Conservation (phyloP, 345 rosid genomes). For the Zanthoxylum bungeanum region DNA sequence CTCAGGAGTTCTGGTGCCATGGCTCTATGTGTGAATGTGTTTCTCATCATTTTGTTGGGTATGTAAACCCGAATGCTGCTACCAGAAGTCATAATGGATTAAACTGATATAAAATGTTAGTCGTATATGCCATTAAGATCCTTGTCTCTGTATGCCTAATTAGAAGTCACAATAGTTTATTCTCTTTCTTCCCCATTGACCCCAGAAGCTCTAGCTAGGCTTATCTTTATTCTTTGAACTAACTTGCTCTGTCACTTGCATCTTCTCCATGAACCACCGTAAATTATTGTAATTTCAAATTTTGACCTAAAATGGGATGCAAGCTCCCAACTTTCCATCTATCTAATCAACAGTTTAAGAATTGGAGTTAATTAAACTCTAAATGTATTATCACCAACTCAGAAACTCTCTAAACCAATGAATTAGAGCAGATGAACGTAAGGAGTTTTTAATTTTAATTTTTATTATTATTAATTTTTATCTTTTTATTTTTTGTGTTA, state of each 20-base stretch:
- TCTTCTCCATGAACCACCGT: neutral
- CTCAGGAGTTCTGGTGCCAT: conserved; percentile 95
- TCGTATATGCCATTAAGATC: neutral
- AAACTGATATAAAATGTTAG: conserved; percentile 5
- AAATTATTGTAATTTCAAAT: neutral
- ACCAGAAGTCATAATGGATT: conserved; percentile 1
- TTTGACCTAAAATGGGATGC: neutral
- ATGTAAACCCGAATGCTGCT: conserved; percentile 23
- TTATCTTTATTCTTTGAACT: neutral
- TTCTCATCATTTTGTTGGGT: conserved; percentile 99
- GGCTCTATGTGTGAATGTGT: conserved; percentile 99
- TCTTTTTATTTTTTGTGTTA: neutral
- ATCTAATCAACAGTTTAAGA: neutral
- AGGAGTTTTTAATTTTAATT: neutral
- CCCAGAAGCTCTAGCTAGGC: neutral
- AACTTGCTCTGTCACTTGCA: too few relatives aligned
- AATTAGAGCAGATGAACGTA: neutral
- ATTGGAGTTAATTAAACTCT: neutral
- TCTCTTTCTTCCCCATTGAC: neutral
- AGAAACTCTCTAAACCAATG: too few relatives aligned
- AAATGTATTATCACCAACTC: too few relatives aligned
- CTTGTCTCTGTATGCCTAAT: neutral
- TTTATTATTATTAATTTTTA: too few relatives aligned
- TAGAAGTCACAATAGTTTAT: neutral
- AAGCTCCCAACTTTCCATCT: neutral